Evolutionary conservation across 805 yeast genomes (phyloP).

Genomic region (Metschnikowia hibisci): DNA sequence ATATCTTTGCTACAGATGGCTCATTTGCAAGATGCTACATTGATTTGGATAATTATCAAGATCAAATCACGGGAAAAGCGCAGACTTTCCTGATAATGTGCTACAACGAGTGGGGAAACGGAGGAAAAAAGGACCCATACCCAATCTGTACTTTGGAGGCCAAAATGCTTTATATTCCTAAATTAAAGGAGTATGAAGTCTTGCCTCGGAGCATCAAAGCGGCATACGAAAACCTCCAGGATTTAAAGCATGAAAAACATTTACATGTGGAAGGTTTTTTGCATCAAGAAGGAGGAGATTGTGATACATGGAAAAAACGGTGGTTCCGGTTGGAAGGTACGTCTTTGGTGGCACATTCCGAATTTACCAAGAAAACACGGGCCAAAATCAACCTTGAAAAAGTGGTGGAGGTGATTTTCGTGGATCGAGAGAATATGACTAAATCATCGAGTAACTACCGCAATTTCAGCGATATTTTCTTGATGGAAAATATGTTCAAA

Average conservation of each 20-base stretch:
- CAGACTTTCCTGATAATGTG: conserved; percentile 54
- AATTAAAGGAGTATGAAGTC: conserved; percentile 54
- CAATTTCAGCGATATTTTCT: conserved; percentile 67
- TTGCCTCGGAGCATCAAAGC: conserved; percentile 67
- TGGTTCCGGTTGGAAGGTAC: conserved; percentile 71
- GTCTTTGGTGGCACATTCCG: conserved; percentile 73
- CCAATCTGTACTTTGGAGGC: conserved; percentile 64
- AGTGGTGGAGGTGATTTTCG: conserved; percentile 49
- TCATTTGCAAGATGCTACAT: conserved; percentile 80
- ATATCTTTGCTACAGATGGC: conserved; percentile 75
- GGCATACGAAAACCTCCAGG: conserved; percentile 34
- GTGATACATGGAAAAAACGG: conserved; percentile 67
- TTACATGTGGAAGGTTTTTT: conserved; percentile 59
- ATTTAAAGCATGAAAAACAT: conserved; percentile 25
- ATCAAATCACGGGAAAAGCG: conserved; percentile 51
- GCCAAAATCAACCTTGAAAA: conserved; percentile 74
- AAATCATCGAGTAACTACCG: conserved; percentile 38
- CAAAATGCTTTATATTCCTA: conserved; percentile 65
- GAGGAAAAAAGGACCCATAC: conserved; percentile 43
- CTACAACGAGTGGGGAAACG: conserved; percentile 72
- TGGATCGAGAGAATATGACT: conserved; percentile 35
- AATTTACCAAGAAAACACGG: conserved; percentile 59
- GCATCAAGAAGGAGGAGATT: conserved; percentile 91
- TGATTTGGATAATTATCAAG: conserved; percentile 55
- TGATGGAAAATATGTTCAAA: conserved; percentile 71